Percentiles rank a stretch among this genome's conserved stretches.
Conservation (phyloP, 257 asterid genomes). For the Leonotis leonurus region DNA sequence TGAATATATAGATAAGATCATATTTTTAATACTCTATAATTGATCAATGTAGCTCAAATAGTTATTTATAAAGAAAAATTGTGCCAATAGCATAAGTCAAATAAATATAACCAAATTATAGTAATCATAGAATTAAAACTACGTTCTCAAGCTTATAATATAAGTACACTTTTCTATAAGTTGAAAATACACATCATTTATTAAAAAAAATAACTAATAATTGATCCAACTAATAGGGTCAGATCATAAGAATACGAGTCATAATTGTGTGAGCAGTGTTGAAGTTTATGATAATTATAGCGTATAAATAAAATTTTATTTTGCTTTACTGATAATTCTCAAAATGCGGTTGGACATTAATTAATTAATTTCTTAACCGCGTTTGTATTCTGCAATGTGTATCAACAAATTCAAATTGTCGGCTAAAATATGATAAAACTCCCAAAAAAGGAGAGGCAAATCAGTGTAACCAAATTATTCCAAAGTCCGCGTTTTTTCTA, state of each 20-base stretch:
- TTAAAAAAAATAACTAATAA: background rate
- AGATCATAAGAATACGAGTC: background rate
- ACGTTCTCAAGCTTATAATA: background rate
- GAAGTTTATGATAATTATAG: no score
- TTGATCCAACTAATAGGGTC: background rate
- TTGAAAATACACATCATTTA: background rate
- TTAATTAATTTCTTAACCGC: background rate
- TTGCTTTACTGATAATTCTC: no score
- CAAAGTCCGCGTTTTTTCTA: background rate
- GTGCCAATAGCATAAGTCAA: no score
- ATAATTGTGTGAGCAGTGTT: background rate
- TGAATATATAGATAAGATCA: no score
- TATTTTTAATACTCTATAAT: no score
- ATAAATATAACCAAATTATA: background rate
- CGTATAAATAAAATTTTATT: no score
- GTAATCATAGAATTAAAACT: background rate
- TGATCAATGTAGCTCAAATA: no score
- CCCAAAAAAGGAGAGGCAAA: background rate
- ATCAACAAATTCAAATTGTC: background rate
- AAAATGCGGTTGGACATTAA: background rate
- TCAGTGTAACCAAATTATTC: no score
- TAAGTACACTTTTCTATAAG: background rate
- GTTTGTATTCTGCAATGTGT: background rate
- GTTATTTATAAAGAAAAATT: no score
- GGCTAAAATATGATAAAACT: background rate